phyloP scores from a whole-genome alignment of 140 eudicot genomes.

The Flaveria floridana region DNA sequence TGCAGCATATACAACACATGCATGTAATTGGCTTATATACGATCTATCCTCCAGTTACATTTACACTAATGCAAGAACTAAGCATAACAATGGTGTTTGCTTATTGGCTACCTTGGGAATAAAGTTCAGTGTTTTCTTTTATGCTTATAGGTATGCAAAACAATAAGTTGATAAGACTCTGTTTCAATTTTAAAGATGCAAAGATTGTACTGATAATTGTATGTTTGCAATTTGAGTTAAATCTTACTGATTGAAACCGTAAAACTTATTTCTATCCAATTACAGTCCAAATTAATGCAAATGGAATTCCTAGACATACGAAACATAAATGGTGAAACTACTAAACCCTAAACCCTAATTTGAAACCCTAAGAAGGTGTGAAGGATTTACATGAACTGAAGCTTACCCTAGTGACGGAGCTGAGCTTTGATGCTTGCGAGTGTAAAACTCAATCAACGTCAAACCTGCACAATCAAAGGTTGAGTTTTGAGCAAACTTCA shows the following conservation, averaged over 20 bases:
- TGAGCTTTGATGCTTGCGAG: constrained; percentile 58
- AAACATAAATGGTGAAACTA: constrained; percentile 2
- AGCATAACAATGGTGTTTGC: background rate
- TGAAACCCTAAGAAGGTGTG: background rate
- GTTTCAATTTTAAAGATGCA: background rate
- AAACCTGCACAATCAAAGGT: constrained; percentile 40
- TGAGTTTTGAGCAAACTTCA: background rate
- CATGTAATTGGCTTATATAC: background rate
- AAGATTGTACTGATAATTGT: background rate
- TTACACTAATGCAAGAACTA: background rate
- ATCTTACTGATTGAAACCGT: background rate
- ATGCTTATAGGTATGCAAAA: background rate
- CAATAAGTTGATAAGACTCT: background rate
- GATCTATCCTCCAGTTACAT: background rate
- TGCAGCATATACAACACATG: background rate
- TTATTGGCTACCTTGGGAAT: background rate
- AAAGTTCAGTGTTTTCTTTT: background rate
- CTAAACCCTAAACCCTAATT: constrained; percentile 27
- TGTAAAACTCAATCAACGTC: constrained; percentile 62
- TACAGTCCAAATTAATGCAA: background rate
- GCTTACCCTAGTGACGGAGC: constrained; percentile 87
- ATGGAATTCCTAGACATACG: background rate
- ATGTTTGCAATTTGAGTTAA: background rate
- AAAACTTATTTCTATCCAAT: background rate
- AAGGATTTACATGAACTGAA: background rate